phyloP scores from a whole-genome alignment of 108 stramenopile species.

The Discostella stelligeroides region DNA sequence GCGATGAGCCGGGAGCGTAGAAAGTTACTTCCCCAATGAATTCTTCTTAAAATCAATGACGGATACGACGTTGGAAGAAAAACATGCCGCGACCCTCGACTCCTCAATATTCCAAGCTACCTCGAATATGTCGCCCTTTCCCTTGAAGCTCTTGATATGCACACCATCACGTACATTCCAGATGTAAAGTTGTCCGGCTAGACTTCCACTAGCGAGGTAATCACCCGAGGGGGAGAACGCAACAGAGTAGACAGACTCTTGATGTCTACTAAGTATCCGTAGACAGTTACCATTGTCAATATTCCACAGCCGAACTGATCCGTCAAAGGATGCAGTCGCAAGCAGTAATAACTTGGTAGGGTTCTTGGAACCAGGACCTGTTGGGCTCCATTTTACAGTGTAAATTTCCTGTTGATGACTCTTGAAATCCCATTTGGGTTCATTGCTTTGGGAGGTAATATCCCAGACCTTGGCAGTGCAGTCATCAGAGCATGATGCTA shows the following conservation, averaged over 20 bases:
- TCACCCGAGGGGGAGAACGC: slow-evolving; percentile 89
- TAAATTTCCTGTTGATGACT: slow-evolving; percentile 95
- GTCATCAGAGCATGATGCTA: slow-evolving; percentile 96
- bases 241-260: slow-evolving; percentile 88
- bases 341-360: slow-evolving; percentile 85
- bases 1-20: too few relatives aligned
- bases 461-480: slow-evolving; percentile 96
- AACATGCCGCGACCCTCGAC: slow-evolving; percentile 88
- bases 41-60: slow-evolving; percentile 82
- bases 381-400: slow-evolving; percentile 96
- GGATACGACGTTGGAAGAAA: slow-evolving; percentile 87
- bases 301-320: slow-evolving; percentile 94
- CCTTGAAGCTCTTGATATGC: slow-evolving; percentile 86
- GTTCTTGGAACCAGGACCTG: slow-evolving; percentile 89
- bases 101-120: slow-evolving; percentile 94
- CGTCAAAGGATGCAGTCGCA: slow-evolving; percentile 96
- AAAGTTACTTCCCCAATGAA: slow-evolving; percentile 6
- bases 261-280: slow-evolving; percentile 81
- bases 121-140: slow-evolving; percentile 92
- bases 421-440: slow-evolving; percentile 86
- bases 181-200: slow-evolving; percentile 91
- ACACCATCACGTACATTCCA: slow-evolving; percentile 84
- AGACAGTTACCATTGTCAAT: slow-evolving; percentile 82
- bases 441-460: slow-evolving; percentile 57
- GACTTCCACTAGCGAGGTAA: slow-evolving; percentile 82